Conservation (phyloP, 2,329 filamentous ascomycete genomes). For the Tolypocladium ophioglossoides region DNA sequence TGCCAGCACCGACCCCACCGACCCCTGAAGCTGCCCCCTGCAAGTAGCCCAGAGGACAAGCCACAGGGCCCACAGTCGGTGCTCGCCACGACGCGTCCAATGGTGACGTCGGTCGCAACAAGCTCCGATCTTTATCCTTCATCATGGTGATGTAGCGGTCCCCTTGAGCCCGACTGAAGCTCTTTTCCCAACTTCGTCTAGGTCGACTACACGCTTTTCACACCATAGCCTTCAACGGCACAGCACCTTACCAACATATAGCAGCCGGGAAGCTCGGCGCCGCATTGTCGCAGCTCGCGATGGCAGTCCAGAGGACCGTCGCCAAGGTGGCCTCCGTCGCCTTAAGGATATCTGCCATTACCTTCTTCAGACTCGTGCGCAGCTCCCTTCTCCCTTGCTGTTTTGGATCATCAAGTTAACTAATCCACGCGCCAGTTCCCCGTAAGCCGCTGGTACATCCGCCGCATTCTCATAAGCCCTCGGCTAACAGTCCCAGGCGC, state of each 20-base stretch:
- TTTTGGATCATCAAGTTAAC: neutral
- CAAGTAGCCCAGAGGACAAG: neutral
- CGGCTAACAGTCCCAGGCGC: constrained; percentile 17
- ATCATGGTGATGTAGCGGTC: neutral
- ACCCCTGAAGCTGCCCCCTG: neutral
- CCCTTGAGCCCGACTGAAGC: neutral
- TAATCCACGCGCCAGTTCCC: constrained; percentile 20
- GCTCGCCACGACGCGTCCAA: neutral
- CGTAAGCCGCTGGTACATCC: constrained; percentile 14
- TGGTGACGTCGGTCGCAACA: neutral
- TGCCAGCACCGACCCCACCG: constrained; percentile 4
- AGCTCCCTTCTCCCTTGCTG: neutral
- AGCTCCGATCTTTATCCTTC: neutral
- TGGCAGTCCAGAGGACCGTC: constrained; percentile 16
- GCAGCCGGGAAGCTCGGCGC: no score
- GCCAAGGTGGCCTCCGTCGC: constrained; percentile 24
- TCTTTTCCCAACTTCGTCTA: neutral
- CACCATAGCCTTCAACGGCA: neutral
- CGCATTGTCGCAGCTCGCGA: neutral
- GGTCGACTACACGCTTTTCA: neutral
- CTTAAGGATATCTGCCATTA: constrained; percentile 24
- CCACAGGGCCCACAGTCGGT: neutral
- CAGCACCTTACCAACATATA: neutral
- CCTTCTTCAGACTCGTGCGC: constrained; percentile 27
- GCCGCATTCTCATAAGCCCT: neutral